A percentile compares a stretch with the other conserved stretches of the same genome.
phyloP scores from a whole-genome alignment of 129 eudicot species.

The Escallonia rubra region DNA sequence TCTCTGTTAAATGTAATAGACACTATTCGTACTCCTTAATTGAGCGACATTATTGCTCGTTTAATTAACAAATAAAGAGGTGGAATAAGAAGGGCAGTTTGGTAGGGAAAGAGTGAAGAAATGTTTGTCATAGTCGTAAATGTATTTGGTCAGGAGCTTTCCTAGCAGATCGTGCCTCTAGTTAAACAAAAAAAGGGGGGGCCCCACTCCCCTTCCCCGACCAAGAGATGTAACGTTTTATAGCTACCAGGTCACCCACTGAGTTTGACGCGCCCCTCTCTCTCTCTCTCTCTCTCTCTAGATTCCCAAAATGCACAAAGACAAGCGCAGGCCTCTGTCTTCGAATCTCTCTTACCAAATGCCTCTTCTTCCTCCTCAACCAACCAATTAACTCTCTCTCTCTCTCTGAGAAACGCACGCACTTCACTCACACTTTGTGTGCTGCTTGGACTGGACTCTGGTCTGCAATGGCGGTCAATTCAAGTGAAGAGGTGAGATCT shows the following conservation, averaged over 20 bases:
- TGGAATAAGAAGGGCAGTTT: not conserved
- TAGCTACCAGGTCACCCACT: no score
- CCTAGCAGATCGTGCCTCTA: slow-evolving; percentile 13
- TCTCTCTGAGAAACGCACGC: not conserved
- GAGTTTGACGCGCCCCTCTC: not conserved
- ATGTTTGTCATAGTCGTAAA: slow-evolving; percentile 24
- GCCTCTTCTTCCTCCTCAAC: no score
- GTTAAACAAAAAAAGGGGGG: not conserved
- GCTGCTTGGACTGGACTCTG: not conserved
- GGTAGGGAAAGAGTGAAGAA: slow-evolving; percentile 4
- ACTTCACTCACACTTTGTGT: not conserved
- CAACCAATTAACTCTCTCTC: slow-evolving; percentile 2
- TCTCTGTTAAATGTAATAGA: no score
- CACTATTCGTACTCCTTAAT: no score
- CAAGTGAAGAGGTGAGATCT: slow-evolving; percentile 38
- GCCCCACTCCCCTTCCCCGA: no score
- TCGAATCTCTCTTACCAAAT: not conserved
- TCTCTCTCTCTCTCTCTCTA: slow-evolving; percentile 13
- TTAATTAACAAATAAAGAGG: not conserved
- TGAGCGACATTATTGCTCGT: no score
- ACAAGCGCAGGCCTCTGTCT: not conserved
- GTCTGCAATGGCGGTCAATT: slow-evolving; percentile 40
- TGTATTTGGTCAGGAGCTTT: slow-evolving; percentile 27
- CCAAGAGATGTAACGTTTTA: not conserved
- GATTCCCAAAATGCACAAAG: not conserved